phyloP scores from a whole-genome alignment of 345 rosid species.

The Ceriops tagal region DNA sequence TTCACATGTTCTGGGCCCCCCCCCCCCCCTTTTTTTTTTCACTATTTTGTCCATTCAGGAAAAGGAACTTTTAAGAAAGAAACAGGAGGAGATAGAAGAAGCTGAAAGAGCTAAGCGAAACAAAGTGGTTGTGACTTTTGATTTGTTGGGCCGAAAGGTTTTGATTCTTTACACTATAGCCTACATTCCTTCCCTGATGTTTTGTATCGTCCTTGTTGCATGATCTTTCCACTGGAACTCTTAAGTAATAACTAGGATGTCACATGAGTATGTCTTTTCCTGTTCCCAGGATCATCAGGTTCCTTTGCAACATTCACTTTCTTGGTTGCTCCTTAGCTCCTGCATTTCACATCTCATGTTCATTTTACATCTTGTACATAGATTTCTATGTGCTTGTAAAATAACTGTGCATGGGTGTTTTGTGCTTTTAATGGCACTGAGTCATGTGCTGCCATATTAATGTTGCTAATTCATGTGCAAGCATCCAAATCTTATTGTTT shows the following conservation, averaged over 20 bases:
- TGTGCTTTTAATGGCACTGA: neutral
- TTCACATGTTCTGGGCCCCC: neutral
- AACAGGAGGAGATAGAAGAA: constrained; percentile 71
- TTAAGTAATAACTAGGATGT: neutral
- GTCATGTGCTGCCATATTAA: neutral
- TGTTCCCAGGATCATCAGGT: neutral
- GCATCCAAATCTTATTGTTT: neutral
- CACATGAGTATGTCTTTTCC: neutral
- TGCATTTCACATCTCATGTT: neutral
- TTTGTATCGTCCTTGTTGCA: constrained; percentile 2
- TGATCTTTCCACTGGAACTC: neutral
- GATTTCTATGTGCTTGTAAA: no score
- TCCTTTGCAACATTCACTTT: neutral
- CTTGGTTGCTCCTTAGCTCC: neutral
- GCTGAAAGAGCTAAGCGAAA: constrained; percentile 64
- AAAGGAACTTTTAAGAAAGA: constrained; percentile 79
- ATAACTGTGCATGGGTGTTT: neutral
- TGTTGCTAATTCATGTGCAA: neutral
- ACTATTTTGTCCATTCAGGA: constrained; percentile 41
- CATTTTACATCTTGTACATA: neutral
- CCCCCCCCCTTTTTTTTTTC: neutral
- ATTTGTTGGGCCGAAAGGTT: constrained; percentile 95
- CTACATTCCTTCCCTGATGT: neutral
- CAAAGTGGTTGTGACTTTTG: constrained; percentile 86
- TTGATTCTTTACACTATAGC: constrained; percentile 2